Evolutionary conservation across 1,139 yeast species (phyloP).

Genomic region (Groenewaldozyma auringiensis): DNA sequence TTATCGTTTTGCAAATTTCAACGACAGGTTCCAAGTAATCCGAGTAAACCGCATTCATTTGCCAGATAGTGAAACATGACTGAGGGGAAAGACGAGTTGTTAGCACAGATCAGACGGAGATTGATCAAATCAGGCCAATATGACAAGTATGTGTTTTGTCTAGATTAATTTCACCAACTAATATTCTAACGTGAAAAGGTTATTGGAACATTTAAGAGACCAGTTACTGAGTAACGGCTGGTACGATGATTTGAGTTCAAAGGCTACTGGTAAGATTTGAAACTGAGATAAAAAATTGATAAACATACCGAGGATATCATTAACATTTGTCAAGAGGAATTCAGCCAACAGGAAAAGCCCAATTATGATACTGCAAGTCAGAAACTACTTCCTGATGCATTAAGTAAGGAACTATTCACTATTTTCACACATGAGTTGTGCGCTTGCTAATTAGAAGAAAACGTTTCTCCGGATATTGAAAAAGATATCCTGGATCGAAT

Average conservation of each 20-base stretch:
- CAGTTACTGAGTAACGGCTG: slow-evolving; percentile 74
- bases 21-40: too few relatives aligned
- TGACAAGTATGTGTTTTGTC: slow-evolving; percentile 38
- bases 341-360: slow-evolving; percentile 35
- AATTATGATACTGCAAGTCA: slow-evolving; percentile 44
- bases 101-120: slow-evolving; percentile 59
- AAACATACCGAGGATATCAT: not conserved
- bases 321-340: slow-evolving; percentile 28
- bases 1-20: too few relatives aligned
- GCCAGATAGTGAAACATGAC: too few relatives aligned
- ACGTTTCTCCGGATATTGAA: slow-evolving; percentile 63
- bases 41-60: too few relatives aligned
- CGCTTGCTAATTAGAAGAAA: slow-evolving; percentile 46
- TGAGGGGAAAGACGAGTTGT: slow-evolving; percentile 38
- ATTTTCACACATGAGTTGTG: slow-evolving; percentile 45
- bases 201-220: slow-evolving; percentile 40
- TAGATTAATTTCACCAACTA: not conserved
- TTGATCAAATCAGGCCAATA: slow-evolving; percentile 75
- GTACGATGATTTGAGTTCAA: slow-evolving; percentile 63
- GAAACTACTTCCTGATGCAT: slow-evolving; percentile 28
- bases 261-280: slow-evolving; percentile 41
- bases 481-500: slow-evolving; percentile 53
- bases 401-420: slow-evolving; percentile 35
- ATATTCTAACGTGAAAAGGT: slow-evolving; percentile 14
- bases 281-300: not conserved